Evolutionary conservation across 495 filamentous ascomycete species (phyloP).

Genomic region (Lophiostoma macrostomum): DNA sequence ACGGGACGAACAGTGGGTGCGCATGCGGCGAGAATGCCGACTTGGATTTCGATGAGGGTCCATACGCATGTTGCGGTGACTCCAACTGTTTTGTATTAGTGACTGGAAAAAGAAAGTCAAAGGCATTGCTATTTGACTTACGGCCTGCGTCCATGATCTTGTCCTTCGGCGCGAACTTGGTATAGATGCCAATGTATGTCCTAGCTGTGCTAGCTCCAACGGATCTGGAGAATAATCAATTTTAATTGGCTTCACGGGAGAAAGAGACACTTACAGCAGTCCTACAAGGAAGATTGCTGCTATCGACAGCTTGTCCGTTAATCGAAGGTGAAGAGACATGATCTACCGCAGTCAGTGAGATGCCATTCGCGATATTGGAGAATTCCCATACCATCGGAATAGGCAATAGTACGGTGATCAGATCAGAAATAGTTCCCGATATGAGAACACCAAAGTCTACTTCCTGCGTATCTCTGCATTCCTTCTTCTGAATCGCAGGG

Average conservation of each 20-base stretch:
- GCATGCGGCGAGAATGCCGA: conserved; percentile 2
- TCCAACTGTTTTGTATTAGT: not conserved
- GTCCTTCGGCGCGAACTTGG: conserved; percentile 4
- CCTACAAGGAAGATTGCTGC: not conserved
- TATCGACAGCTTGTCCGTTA: not conserved
- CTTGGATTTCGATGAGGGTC: conserved; percentile 6
- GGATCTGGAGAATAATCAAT: not conserved
- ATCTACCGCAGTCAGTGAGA: not conserved
- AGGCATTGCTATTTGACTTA: conserved; percentile 1
- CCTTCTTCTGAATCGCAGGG: not conserved
- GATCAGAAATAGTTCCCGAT: conserved; percentile 2
- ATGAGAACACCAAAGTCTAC: conserved; percentile 1
- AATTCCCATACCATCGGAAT: not conserved
- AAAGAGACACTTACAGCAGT: not conserved
- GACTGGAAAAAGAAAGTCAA: not conserved
- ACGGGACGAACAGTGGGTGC: not conserved
- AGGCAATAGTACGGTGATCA: not conserved
- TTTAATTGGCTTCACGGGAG: not conserved
- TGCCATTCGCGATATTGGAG: not conserved
- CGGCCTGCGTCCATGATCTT: conserved; percentile 2
- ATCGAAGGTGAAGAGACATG: not conserved
- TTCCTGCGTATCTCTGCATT: not conserved
- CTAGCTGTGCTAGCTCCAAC: conserved; percentile 4
- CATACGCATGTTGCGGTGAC: conserved; percentile 6
- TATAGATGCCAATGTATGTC: conserved; percentile 3